phyloP scores from a whole-genome alignment of 2,329 filamentous ascomycete species.

The Geoglossum cookeanum region DNA sequence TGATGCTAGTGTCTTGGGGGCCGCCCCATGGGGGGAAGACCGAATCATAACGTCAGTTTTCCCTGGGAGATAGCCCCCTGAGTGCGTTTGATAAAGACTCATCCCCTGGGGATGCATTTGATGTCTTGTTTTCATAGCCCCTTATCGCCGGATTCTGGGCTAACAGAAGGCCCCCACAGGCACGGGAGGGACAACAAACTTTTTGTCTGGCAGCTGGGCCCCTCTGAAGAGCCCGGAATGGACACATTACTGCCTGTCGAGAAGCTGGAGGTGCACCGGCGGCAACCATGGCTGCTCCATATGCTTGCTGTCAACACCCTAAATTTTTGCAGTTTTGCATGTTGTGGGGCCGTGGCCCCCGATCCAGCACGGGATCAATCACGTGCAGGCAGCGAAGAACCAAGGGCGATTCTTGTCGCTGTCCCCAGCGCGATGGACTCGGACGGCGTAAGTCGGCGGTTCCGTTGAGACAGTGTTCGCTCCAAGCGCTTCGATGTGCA shows the following conservation, averaged over 20 bases:
- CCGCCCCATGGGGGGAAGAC: constrained; percentile 50
- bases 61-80: background rate
- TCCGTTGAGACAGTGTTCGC: background rate
- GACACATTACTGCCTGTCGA: constrained; percentile 57
- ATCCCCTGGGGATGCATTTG: background rate
- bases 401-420: constrained; percentile 36
- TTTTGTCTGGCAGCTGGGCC: constrained; percentile 59
- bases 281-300: constrained; percentile 70
- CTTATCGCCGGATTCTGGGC: background rate
- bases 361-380: background rate
- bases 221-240: constrained; percentile 40
- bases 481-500: background rate
- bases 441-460: constrained; percentile 36
- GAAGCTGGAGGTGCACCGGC: constrained; percentile 24
- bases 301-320: constrained; percentile 74
- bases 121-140: background rate
- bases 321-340: constrained; percentile 80
- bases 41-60: constrained; percentile 65
- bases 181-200: constrained; percentile 82
- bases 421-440: constrained; percentile 62
- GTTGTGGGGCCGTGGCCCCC: constrained; percentile 23
- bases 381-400: background rate
- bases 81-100: background rate
- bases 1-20: constrained; percentile 52
- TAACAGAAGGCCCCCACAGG: constrained; percentile 25